Base-by-base conservation (phyloP, 2,329 filamentous ascomycete species). In the Metarhizium brunneum region DNA sequence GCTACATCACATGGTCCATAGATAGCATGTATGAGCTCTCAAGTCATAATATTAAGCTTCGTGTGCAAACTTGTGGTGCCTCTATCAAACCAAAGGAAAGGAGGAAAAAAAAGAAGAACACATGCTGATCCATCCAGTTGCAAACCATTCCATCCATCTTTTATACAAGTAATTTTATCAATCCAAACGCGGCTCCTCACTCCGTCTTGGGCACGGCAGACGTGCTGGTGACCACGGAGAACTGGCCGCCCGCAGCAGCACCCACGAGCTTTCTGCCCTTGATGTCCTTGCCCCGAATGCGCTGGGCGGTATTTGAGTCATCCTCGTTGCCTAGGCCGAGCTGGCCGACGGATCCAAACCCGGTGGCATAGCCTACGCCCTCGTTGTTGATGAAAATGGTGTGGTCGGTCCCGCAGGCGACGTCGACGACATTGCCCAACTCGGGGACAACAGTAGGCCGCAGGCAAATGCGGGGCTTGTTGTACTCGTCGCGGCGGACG, bases 231-330 rank as follows among this genome's bases (percentile, higher is more conserved):
- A 89, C 63, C 29, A 89, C 72, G 1, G 85, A 87, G 69, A 84
- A 96, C 67, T 96, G 92, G 5, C 91, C 91, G 61, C 92, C 92
- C n/a, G 87, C 87, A 47, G 88, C 89, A n/a, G 88, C 88, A 71
- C 80, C 90, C 38, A 84, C 78, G 47, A 96, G 78, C 69, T 85
- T 84, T 72, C 87, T 85, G 47, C 83, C 88, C 35, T 84, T 80
- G 32, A 94, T 82, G 47, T 90, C 91, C 13, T 85, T 88, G 74
- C 96, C 96, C 65, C 95, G 88, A 55, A 96, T 88, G 51, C 86
- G 65, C 0, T 87, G 94, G 0, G 92, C 90, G 29, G 82, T 78
- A 62, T 86, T 80, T 35, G 96, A 80, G 63, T 96, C 90, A 52
- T 94, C 88, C n/a, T 83, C 83, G 1, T 80, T 85, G 43, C 87